These are phyloP conservation scores for Ganoderma lucidum DNA, from an alignment of 1,284 basidiomycete genomes.

Conservation along the genomic window DNA sequence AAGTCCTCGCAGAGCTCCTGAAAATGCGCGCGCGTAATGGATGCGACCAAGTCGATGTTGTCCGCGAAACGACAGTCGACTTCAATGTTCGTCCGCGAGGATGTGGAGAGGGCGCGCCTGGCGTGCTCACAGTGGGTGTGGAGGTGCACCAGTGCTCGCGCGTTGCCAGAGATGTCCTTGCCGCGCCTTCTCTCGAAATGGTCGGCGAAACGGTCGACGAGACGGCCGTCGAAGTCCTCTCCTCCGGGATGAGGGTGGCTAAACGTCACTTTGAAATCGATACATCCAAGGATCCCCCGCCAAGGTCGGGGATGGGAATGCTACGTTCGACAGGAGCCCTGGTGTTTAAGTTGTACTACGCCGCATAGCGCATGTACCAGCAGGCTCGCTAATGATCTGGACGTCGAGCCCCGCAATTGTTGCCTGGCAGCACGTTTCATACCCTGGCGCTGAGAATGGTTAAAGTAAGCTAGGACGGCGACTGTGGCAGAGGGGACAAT, in stretches of 20 bases:
- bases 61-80: slow-evolving; percentile 98
- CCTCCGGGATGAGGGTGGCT: slow-evolving; percentile 99
- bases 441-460: no score
- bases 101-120: slow-evolving; percentile 96
- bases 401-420: slow-evolving; percentile 91
- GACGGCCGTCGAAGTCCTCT: slow-evolving; percentile 96
- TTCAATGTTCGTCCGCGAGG: slow-evolving; percentile 96
- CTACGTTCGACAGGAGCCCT: slow-evolving; percentile 88
- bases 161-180: slow-evolving; percentile 91
- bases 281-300: slow-evolving; percentile 99
- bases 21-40: no score
- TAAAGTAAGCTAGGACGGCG: slow-evolving; percentile 97
- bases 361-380: slow-evolving; percentile 95
- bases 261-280: slow-evolving; percentile 93
- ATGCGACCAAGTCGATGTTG: slow-evolving; percentile 98
- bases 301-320: slow-evolving; percentile 98
- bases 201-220: slow-evolving; percentile 97
- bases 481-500: no score
- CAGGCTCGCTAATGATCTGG: slow-evolving; percentile 97
- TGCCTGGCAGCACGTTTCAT: no score
- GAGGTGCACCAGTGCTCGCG: slow-evolving; percentile 95
- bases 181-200: slow-evolving; percentile 99
- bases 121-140: no score
- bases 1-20: slow-evolving; percentile 97
- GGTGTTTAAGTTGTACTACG: slow-evolving; percentile 93